Conservation (phyloP, 1,284 basidiomycete genomes). For the Marasmius sp. region DNA sequence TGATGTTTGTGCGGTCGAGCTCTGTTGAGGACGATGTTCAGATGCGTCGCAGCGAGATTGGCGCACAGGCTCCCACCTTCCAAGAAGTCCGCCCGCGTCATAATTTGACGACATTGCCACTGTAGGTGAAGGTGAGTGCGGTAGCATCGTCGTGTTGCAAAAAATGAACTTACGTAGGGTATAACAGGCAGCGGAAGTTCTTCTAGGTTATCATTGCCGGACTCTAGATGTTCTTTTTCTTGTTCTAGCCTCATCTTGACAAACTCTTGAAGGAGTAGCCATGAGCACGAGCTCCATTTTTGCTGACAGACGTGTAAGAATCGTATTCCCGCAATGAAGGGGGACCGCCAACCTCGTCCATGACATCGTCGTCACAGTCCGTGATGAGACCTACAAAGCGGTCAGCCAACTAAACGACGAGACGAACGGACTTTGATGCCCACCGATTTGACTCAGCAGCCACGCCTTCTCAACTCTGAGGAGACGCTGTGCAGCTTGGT, state of each 20-base stretch:
- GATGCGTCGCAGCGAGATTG: slow-evolving; percentile 2
- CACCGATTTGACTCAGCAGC: slow-evolving; percentile 73
- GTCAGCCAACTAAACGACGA: not conserved
- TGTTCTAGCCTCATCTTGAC: slow-evolving; percentile 57
- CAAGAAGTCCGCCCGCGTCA: slow-evolving; percentile 82
- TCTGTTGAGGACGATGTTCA: slow-evolving; percentile 35
- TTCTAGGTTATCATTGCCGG: slow-evolving; percentile 31
- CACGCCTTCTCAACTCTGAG: slow-evolving; percentile 75
- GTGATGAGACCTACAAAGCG: slow-evolving; percentile 43
- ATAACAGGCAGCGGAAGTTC: slow-evolving; percentile 59
- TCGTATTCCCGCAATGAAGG: not conserved
- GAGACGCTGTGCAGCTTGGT: slow-evolving; percentile 62
- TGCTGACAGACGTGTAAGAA: slow-evolving; percentile 37
- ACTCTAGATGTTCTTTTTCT: slow-evolving; percentile 40
- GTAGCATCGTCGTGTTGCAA: slow-evolving; percentile 4
- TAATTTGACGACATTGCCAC: slow-evolving; percentile 72
- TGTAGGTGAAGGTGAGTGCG: slow-evolving; percentile 22
- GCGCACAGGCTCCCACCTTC: slow-evolving; percentile 46
- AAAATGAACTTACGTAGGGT: slow-evolving; percentile 49
- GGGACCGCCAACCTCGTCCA: slow-evolving; percentile 62
- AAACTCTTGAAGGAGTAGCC: slow-evolving; percentile 72
- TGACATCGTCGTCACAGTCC: slow-evolving; percentile 85
- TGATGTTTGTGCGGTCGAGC: slow-evolving; percentile 66
- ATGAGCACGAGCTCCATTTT: slow-evolving; percentile 83
- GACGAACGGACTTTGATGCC: slow-evolving; percentile 14